phyloP scores from a whole-genome alignment of 805 yeast genomes.

The Yamadazyma philogaea region DNA sequence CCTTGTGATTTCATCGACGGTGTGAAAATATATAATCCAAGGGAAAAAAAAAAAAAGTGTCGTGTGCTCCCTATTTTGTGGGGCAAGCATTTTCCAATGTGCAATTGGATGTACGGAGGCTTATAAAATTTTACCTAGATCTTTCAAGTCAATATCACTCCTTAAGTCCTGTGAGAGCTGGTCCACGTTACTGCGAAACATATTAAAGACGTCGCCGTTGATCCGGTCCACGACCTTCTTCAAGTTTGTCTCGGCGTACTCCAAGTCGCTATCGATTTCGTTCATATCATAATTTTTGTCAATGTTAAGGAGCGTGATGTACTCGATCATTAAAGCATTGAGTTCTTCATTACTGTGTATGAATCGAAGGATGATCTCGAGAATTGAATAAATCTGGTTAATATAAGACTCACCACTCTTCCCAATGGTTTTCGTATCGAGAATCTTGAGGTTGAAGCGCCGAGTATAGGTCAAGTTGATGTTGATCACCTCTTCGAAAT shows the following conservation, averaged over 20 bases:
- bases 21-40: no score
- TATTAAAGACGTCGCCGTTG: constrained; percentile 34
- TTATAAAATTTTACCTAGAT: constrained; percentile 25
- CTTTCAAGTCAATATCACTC: constrained; percentile 49
- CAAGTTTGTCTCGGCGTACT: constrained; percentile 25
- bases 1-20: no score
- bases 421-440: constrained; percentile 30
- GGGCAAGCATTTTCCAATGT: constrained; percentile 8
- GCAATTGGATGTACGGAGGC: not conserved
- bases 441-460: constrained; percentile 29
- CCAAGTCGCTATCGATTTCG: constrained; percentile 28
- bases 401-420: constrained; percentile 29
- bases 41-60: not conserved
- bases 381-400: constrained; percentile 28
- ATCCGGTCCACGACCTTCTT: constrained; percentile 40
- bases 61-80: constrained; percentile 13
- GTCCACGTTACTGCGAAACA: constrained; percentile 42
- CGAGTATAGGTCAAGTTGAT: constrained; percentile 30
- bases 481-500: constrained; percentile 46
- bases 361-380: constrained; percentile 32
- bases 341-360: constrained; percentile 36
- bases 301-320: constrained; percentile 27
- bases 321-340: constrained; percentile 24
- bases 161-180: constrained; percentile 50
- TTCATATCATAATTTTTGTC: constrained; percentile 17